Conservation (phyloP, 2,329 filamentous ascomycete genomes). For the Rhinocladiella mackenziei region DNA sequence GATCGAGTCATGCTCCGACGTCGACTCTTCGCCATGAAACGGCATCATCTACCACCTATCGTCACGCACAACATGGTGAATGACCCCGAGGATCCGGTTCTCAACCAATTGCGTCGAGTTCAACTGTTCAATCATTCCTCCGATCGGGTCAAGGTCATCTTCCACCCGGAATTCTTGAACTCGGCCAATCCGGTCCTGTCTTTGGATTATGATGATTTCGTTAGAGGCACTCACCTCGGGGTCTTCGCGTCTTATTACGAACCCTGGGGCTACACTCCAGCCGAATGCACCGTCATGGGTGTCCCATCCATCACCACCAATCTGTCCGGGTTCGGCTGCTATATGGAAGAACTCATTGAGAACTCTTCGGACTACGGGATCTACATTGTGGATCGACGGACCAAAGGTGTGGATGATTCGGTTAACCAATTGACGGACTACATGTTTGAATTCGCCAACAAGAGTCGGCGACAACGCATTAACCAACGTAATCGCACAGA, state of each 20-base stretch:
- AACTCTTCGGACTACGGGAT: slow-evolving; percentile 98
- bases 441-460: slow-evolving; percentile 92
- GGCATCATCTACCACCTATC: slow-evolving; percentile 82
- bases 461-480: slow-evolving; percentile 94
- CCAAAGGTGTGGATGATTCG: slow-evolving; percentile 94
- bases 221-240: slow-evolving; percentile 91
- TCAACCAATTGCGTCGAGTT: slow-evolving; percentile 93
- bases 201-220: slow-evolving; percentile 97
- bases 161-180: slow-evolving; percentile 97
- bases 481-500: slow-evolving; percentile 98
- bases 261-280: slow-evolving; percentile 95
- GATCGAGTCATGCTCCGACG: slow-evolving; percentile 90
- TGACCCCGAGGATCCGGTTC: slow-evolving; percentile 84
- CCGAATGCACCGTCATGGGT: slow-evolving; percentile 98
- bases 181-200: slow-evolving; percentile 92
- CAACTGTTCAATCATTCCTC: slow-evolving; percentile 94
- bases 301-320: slow-evolving; percentile 98
- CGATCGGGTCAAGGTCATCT: slow-evolving; percentile 94
- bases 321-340: slow-evolving; percentile 94
- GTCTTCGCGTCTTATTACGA: slow-evolving; percentile 98
- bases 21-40: slow-evolving; percentile 94
- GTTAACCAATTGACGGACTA: slow-evolving; percentile 88
- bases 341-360: slow-evolving; percentile 99
- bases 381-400: slow-evolving; percentile 94
- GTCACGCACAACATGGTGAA: slow-evolving; percentile 99